A percentile compares a stretch with the other conserved stretches of the same genome.
These are phyloP conservation scores for Trichoderma asperellum DNA, from an alignment of 2,329 filamentous ascomycete species.

Conservation along the genomic window DNA sequence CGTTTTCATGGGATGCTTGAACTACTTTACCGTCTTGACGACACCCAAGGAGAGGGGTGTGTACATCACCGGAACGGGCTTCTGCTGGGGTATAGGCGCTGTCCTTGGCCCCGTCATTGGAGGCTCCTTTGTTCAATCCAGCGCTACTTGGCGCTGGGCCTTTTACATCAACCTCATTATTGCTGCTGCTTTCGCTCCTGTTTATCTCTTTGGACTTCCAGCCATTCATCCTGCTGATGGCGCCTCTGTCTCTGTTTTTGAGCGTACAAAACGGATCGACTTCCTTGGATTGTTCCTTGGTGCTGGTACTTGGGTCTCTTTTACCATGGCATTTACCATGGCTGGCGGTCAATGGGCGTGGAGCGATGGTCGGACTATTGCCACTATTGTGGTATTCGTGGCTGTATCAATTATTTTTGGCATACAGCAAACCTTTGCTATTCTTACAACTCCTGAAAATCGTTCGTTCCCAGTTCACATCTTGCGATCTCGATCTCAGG, in stretches of 20 bases:
- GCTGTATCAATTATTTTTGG: conserved; percentile 35
- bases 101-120: not conserved
- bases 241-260: not conserved
- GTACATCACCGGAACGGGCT: not conserved
- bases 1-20: conserved; percentile 41
- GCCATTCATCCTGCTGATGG: not conserved
- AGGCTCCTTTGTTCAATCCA: not conserved
- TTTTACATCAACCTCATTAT: not conserved
- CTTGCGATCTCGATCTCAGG: not conserved
- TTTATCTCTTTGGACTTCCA: not conserved
- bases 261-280: not conserved
- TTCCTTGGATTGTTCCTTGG: not conserved
- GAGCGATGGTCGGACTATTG: conserved; percentile 48
- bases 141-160: not conserved
- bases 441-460: not conserved
- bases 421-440: not conserved
- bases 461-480: not conserved
- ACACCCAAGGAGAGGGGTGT: not conserved
- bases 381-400: conserved; percentile 48
- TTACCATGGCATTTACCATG: conserved; percentile 51
- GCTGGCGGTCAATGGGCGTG: conserved; percentile 52
- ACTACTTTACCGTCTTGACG: not conserved
- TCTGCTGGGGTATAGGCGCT: not conserved
- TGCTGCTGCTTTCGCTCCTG: not conserved
- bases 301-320: not conserved